Evolutionary conservation across 2,329 filamentous ascomycete species (phyloP), one percentile per base, ranked within the genome.

Genomic region (Talaromyces sp.): DNA sequence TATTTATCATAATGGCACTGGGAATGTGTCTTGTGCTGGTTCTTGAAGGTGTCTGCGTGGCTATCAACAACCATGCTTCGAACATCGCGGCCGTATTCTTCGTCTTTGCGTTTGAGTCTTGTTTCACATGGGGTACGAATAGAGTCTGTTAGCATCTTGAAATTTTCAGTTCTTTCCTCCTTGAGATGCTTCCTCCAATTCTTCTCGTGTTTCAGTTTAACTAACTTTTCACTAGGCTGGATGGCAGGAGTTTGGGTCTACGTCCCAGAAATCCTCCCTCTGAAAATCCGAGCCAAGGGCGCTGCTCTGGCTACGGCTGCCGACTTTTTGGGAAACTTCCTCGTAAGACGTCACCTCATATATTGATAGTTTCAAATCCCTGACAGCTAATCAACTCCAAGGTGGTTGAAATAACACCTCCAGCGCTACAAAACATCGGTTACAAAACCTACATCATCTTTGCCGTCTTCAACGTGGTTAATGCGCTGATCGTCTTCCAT

Each of bases 391-490:
- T 11, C 24, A 24, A 46, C 9, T 24, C 7, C n/a, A 24, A 56
- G 54, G 64, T 87, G 27, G 85, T 87, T 58, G 86, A 86, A 80
- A 81, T 87, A 63, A 86, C 84, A 0, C 85, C 85, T 0, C 75
- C 85, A 2, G 78, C 83, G 1, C 84, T 87, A 63, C 74, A 80
- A 60, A 82, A 74, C 60, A 88, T 88, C 62, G 70, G 74, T 17
- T 82, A 84, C 73, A 77, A 84, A 66, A 87, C 85, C 0, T 88
- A 88, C 70, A 82, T 84, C 66, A 83, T 89, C 65, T 89, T 88
- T 67, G 85, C 85, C 11, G 80, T 85, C 52, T 85, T 88, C 74
- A 88, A 88, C 50, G 63, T 65, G 35, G 65, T 70, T 24, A 64
- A 64, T 19, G 65, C 66, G 11, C 62, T 62, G 8, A 69, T 74